Evolutionary conservation across 257 asterid species (phyloP).

Genomic region (Parsonsia alboflavescens): DNA sequence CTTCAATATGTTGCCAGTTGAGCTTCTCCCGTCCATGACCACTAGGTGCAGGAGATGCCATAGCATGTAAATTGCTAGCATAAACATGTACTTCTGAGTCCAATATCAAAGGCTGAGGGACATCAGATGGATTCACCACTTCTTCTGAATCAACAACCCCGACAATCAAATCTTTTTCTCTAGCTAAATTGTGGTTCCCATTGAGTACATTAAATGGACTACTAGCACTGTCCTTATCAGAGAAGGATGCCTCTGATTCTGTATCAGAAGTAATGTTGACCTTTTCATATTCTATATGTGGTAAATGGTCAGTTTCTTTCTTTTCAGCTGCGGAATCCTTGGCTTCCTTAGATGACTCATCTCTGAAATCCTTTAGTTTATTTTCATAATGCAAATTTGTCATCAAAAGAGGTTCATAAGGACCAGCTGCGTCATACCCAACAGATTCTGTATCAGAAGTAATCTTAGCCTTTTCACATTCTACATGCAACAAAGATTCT

Average conservation of each 20-base stretch:
- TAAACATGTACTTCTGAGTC: conserved; percentile 25
- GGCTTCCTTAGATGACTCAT: too few species aligned
- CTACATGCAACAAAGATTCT: conserved; percentile 20
- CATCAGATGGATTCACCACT: conserved; percentile 31
- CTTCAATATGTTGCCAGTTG: conserved; percentile 33
- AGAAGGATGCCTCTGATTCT: conserved; percentile 28
- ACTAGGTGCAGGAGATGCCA: conserved; percentile 25
- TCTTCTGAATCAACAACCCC: conserved; percentile 30
- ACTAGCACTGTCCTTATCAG: conserved; percentile 25
- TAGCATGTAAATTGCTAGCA: conserved; percentile 18
- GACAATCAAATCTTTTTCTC: conserved; percentile 12
- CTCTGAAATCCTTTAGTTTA: conserved; percentile 1
- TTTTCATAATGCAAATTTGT: conserved; percentile 2
- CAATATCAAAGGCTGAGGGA: conserved; percentile 19
- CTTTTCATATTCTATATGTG: conserved; percentile 29
- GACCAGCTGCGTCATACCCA: background rate
- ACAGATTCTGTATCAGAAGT: conserved; percentile 32
- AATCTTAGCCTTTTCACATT: conserved; percentile 26
- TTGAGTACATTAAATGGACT: conserved; percentile 12
- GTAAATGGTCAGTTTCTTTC: conserved; percentile 16
- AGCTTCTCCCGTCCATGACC: conserved; percentile 39
- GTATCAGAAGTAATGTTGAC: conserved; percentile 33
- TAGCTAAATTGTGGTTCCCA: conserved; percentile 7
- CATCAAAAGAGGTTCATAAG: conserved; percentile 6
- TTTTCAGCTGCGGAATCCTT: background rate